Conservation (phyloP, 371 early-diverging fungal genomes). For the Mucor mucedo region DNA sequence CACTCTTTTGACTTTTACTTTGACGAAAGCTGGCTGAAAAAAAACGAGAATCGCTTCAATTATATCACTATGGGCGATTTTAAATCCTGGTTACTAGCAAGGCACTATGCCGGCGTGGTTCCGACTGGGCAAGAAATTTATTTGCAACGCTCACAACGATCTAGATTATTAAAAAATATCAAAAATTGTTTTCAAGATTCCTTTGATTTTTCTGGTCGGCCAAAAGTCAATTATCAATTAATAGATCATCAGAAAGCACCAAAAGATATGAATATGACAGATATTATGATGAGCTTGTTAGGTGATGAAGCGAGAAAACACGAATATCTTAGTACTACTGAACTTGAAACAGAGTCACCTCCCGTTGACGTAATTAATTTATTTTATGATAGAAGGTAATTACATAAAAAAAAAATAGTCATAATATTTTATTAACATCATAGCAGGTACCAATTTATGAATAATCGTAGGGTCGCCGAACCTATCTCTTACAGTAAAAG, state of each 20-base stretch:
- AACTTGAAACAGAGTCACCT: constrained; percentile 15
- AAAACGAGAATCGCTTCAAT: constrained; percentile 27
- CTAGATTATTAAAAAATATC: constrained; percentile 15
- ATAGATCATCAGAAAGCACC: constrained; percentile 22
- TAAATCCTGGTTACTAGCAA: constrained; percentile 31
- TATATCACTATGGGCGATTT: constrained; percentile 42
- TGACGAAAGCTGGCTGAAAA: constrained; percentile 23
- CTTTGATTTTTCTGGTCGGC: constrained; percentile 30
- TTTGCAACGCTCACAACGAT: constrained; percentile 28
- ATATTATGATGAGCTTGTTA: constrained; percentile 32
- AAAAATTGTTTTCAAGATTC: constrained; percentile 28
- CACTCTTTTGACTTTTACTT: constrained; percentile 40
- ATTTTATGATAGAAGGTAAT: constrained; percentile 42
- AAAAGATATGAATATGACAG: constrained; percentile 36
- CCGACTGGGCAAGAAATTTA: constrained; percentile 47
- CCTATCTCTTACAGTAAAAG: constrained; percentile 42
- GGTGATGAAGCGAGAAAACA: constrained; percentile 35
- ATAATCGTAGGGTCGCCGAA: constrained; percentile 27
- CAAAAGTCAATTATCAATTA: constrained; percentile 35
- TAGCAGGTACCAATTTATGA: constrained; percentile 44
- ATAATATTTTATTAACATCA: too few relatives aligned
- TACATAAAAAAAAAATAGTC: neutral
- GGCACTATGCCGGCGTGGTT: constrained; percentile 14
- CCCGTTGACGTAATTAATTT: constrained; percentile 48
- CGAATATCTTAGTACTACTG: constrained; percentile 19